phyloP scores from a whole-genome alignment of 2,329 filamentous ascomycete species.

The Fusarium sp. region DNA sequence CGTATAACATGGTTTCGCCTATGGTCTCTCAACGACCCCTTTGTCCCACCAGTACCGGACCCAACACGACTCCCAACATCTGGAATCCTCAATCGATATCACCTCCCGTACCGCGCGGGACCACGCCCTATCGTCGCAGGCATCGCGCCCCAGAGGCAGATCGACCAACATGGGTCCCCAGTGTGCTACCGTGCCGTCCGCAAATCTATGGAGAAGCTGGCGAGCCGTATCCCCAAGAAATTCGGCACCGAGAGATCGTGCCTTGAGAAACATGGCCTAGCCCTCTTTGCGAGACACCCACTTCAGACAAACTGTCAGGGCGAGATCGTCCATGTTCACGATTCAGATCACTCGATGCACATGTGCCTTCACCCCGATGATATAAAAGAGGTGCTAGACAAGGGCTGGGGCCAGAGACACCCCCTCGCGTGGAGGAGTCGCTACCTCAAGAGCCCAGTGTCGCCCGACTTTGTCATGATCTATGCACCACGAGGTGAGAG shows the following conservation, averaged over 20 bases:
- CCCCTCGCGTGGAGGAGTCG: conserved; percentile 75
- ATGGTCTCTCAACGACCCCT: conserved; percentile 78
- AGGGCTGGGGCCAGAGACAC: conserved; percentile 83
- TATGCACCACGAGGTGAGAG: conserved; percentile 77
- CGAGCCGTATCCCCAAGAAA: conserved; percentile 55
- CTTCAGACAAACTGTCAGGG: conserved; percentile 79
- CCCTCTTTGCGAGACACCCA: conserved; percentile 76
- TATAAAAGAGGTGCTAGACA: conserved; percentile 76
- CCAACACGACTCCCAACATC: conserved; percentile 62
- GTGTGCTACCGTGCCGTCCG: conserved; percentile 68
- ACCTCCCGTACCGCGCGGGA: conserved; percentile 72
- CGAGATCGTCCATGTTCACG: conserved; percentile 86
- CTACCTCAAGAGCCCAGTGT: conserved; percentile 73
- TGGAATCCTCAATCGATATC: conserved; percentile 67
- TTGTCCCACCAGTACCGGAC: conserved; percentile 67
- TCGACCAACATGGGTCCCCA: conserved; percentile 71
- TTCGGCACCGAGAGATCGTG: conserved; percentile 77
- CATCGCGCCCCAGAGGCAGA: conserved; percentile 85
- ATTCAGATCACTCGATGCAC: conserved; percentile 81
- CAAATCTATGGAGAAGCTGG: conserved; percentile 64
- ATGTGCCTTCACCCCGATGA: conserved; percentile 84
- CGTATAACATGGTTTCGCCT: conserved; percentile 79
- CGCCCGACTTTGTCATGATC: conserved; percentile 81
- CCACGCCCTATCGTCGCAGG: conserved; percentile 76
- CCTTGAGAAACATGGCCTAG: conserved; percentile 85